A percentile compares a stretch with the other conserved stretches of the same genome.
Conservation (phyloP, 345 rosid genomes). For the Physaria fendleri region DNA sequence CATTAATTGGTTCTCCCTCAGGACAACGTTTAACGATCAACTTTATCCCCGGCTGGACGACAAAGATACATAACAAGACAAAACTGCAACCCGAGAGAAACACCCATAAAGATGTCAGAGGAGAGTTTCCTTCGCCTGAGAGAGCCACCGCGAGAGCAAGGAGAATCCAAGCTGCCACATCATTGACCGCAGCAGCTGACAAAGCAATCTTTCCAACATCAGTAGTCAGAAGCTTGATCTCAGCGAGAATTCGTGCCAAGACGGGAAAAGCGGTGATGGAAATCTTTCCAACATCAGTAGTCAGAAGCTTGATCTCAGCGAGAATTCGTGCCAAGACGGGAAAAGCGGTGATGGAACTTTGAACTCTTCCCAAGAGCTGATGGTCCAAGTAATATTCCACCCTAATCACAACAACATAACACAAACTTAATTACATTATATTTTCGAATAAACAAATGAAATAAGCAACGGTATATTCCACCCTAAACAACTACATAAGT, state of each 20-base stretch:
- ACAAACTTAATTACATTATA: too few relatives aligned
- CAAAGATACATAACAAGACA: conserved; percentile 29
- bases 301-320: conserved; percentile 47
- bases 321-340: conserved; percentile 52
- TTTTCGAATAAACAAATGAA: too few relatives aligned
- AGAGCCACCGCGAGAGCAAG: conserved; percentile 42
- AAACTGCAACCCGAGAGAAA: conserved; percentile 41
- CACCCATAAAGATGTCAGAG: conserved; percentile 41
- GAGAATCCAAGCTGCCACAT: conserved; percentile 44
- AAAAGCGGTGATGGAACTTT: conserved; percentile 46
- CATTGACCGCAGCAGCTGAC: conserved; percentile 49
- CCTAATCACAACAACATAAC: too few relatives aligned
- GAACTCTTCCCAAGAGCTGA: conserved; percentile 64
- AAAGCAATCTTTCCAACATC: conserved; percentile 41
- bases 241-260: conserved; percentile 44
- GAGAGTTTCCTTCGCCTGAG: conserved; percentile 32
- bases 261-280: conserved; percentile 51
- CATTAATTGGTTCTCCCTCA: conserved; percentile 31
- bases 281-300: conserved; percentile 39
- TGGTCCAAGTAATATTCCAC: conserved; percentile 81
- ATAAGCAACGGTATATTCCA: too few relatives aligned
- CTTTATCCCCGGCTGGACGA: conserved; percentile 21
- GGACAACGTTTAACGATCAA: conserved; percentile 30
- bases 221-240: conserved; percentile 46
- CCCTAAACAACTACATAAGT: conserved; percentile 38